Percentiles rank a stretch among this genome's conserved stretches.
phyloP scores from a whole-genome alignment of 2,329 filamentous ascomycete species.

The Dactylellina drechsleri region DNA sequence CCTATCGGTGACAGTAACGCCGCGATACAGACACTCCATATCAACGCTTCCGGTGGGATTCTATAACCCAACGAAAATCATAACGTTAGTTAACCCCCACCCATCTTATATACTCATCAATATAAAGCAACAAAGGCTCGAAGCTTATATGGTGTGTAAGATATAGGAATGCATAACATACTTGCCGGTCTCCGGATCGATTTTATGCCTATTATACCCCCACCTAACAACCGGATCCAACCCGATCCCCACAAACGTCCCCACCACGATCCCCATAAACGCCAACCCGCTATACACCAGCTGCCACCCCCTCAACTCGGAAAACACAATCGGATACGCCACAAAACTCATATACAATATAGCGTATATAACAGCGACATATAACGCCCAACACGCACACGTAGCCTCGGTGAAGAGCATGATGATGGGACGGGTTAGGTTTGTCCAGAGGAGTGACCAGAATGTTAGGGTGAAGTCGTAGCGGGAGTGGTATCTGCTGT shows the following conservation, averaged over 20 bases:
- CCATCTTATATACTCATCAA: background rate
- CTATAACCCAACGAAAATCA: constrained; percentile 57
- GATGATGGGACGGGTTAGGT: constrained; percentile 79
- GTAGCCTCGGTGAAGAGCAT: constrained; percentile 86
- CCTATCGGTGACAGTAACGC: constrained; percentile 78
- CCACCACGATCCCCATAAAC: constrained; percentile 77
- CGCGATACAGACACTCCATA: constrained; percentile 80
- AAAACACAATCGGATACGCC: constrained; percentile 67
- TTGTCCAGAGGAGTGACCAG: constrained; percentile 75
- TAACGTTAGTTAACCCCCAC: background rate
- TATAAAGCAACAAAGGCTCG: background rate
- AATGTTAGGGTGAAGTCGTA: constrained; percentile 75
- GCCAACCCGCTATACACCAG: constrained; percentile 78
- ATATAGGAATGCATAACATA: constrained; percentile 20
- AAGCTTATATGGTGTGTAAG: background rate
- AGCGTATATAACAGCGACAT: constrained; percentile 80
- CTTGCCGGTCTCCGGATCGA: constrained; percentile 78
- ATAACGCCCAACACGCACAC: constrained; percentile 75
- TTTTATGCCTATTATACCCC: constrained; percentile 79
- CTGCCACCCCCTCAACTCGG: constrained; percentile 76
- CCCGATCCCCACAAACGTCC: constrained; percentile 66
- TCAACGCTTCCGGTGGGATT: constrained; percentile 78
- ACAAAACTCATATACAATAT: constrained; percentile 92
- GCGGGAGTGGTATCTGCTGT: constrained; percentile 78
- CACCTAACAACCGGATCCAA: constrained; percentile 76